phyloP scores from a whole-genome alignment of 768 basidiomycete genomes.

The Cytidiella melzeri region DNA sequence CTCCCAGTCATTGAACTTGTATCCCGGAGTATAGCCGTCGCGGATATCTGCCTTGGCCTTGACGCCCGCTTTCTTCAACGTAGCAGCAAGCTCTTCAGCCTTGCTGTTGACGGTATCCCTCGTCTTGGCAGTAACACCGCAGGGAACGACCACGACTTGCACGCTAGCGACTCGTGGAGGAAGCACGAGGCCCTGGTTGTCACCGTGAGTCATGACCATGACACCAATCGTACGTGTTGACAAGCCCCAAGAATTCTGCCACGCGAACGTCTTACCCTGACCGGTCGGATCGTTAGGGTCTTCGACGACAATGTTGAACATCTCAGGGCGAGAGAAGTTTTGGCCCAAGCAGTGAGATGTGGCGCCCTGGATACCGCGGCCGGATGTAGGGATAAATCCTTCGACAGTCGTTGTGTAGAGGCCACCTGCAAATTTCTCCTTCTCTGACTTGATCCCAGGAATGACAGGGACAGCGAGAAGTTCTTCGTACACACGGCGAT shows the following conservation, averaged over 20 bases:
- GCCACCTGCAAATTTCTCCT: conserved; percentile 98
- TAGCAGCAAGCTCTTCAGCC: conserved; percentile 72
- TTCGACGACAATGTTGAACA: conserved; percentile 98
- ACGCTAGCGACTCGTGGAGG: conserved; percentile 95
- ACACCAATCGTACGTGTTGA: conserved; percentile 95
- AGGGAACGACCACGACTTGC: conserved; percentile 89
- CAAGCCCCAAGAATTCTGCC: conserved; percentile 99
- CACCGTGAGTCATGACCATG: conserved; percentile 99
- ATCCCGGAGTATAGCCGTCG: conserved; percentile 96
- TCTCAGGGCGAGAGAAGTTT: conserved; percentile 92
- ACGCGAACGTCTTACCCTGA: conserved; percentile 73
- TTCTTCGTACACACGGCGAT: conserved; percentile 93
- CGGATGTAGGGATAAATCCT: conserved; percentile 95
- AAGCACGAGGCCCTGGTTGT: conserved; percentile 94
- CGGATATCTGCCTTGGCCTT: conserved; percentile 87
- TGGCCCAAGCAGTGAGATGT: conserved; percentile 98
- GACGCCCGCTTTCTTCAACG: conserved; percentile 65
- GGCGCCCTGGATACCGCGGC: conserved; percentile 96
- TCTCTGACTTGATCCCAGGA: conserved; percentile 95
- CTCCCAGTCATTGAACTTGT: conserved; percentile 99
- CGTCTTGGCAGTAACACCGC: conserved; percentile 87
- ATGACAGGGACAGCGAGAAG: conserved; percentile 97
- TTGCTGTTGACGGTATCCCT: conserved; percentile 67
- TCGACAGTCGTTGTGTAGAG: conserved; percentile 98
- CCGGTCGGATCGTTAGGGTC: conserved; percentile 74